Evolutionary conservation across 257 asterid species (phyloP), one percentile per base, ranked within the genome.

Genomic region (Leonotis leonurus): DNA sequence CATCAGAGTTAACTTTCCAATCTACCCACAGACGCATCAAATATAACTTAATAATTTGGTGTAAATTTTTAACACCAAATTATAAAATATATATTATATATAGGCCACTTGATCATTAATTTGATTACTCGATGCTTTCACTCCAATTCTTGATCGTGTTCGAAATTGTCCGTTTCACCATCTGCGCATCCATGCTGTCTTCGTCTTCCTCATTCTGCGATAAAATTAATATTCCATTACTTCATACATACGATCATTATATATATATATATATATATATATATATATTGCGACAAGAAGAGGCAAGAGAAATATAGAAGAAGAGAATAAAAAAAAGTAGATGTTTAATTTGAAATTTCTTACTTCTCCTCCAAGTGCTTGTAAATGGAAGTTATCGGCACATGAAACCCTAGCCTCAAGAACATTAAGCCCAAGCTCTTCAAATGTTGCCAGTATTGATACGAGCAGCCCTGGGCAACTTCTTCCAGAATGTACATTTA

Each of bases 341-440:
- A 6, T 1, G 22, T 12, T 2, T 43, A 3, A 7, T 29, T 14
- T 11, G 0, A 11, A 13, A 16, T 60, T 60, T 45, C 79, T 70
- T 84, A 85, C 95, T 56, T 82, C 87, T 79, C 87, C 95, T 18
- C 94, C 96, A 21, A 88, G 48, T n/a, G 94, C 96, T 78, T 86
- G 87, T 17, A 91, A 73, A 56, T 83, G 85, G 75, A 88, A 91
- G 63, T 35, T 73, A 33, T 88, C 83, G 0, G 73, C 80, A 73
- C 94, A 91, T 24, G 96, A 88, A 86, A 91, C 88, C 90, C 95
- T 84, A 76, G 95, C 96, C 68, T 91, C 95, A 60, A 84, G 73
- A 3, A 91, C 86, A 45, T 67, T 77, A 12, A 91, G 96, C 16
- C 98, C 92, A 35, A 91, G 67, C 35, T 81, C 87, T 67, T 91